Base-by-base conservation (phyloP, 2,329 filamentous ascomycete genomes). In the Falciphora oryzae region DNA sequence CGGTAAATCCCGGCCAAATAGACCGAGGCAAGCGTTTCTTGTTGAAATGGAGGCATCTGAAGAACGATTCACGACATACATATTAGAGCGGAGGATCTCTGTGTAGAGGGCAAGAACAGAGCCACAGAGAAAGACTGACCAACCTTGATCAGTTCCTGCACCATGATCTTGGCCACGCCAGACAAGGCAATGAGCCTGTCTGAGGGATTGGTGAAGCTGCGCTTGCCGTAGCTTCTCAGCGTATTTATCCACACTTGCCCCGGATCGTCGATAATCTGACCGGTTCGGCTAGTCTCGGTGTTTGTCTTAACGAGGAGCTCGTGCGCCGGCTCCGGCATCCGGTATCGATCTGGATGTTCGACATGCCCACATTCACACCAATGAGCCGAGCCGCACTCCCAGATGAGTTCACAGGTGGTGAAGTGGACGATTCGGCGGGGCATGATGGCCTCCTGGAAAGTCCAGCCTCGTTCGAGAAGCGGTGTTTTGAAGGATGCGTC, bases 391-490 rank as follows among this genome's bases (percentile, higher is more conserved):
- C 38, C 61, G 35, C 61, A 65, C 6, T 60, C 57, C 61, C 64
- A 65, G 16, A 60, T 61, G 0, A 65, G 57, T 7, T 29, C n/a
- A 11, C 59, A n/a, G 10, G 27, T 28, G 8, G 64, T 63, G 27
- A 65, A 65, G 38, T 63, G 18, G 22, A 65, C 31, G 18, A 60
- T 56, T 3, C 64, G 64, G 2, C n/a, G 57, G 35, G 64, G 63
- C 18, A 65, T 25, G 7, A 65, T 59, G 5, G 44, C 64, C 61
- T 65, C 64, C 44, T 65, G 64, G 44, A 63, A 65, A 5, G 64
- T 65, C 64, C 64, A 65, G 50, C 64, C 64, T 2, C 64, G 64
- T 4, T n/a, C 44, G 1, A 53, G 44, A 22, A 53, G 44, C 44
- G 44, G 27, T 11, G 44, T 53, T 7, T 8, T 53, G 44, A n/a